Conservation (phyloP, 2,329 filamentous ascomycete genomes). For the Cladosporium cucumerinum region DNA sequence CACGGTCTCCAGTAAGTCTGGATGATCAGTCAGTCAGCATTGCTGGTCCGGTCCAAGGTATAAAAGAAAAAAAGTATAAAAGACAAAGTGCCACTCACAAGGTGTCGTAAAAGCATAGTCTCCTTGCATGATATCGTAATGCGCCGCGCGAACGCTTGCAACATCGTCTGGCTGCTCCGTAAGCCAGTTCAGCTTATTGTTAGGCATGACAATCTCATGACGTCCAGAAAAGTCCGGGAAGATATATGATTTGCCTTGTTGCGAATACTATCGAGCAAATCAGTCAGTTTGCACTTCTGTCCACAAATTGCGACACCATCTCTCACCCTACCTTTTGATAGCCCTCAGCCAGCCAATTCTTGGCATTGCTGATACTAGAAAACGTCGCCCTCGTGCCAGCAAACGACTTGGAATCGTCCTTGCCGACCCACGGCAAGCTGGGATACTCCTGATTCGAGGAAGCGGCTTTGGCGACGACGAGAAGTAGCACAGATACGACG, state of each 20-base stretch:
- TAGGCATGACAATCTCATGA: slow-evolving; percentile 24
- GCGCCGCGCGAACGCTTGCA: slow-evolving; percentile 36
- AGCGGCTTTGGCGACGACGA: not conserved
- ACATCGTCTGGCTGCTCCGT: slow-evolving; percentile 42
- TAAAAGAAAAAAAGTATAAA: not conserved
- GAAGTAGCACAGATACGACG: not conserved
- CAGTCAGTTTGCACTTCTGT: not conserved
- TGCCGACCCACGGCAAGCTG: slow-evolving; percentile 24
- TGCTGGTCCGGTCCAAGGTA: not conserved
- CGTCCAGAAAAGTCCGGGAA: slow-evolving; percentile 24
- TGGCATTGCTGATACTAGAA: slow-evolving; percentile 16
- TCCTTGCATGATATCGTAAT: slow-evolving; percentile 39
- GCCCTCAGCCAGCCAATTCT: slow-evolving; percentile 21
- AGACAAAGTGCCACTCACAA: not conserved
- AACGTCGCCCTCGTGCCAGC: slow-evolving; percentile 19
- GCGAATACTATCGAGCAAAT: slow-evolving; percentile 14
- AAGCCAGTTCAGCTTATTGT: slow-evolving; percentile 35
- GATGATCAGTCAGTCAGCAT: slow-evolving; percentile 14
- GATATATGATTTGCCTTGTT: slow-evolving; percentile 25
- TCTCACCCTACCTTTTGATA: slow-evolving; percentile 21
- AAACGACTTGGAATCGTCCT: slow-evolving; percentile 15
- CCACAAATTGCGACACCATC: not conserved
- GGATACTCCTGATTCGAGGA: slow-evolving; percentile 1
- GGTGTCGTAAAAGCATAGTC: slow-evolving; percentile 37
- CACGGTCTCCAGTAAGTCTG: slow-evolving; percentile 36